phyloP scores from a whole-genome alignment of 2,329 filamentous ascomycete species.

The Myotisia sp. region DNA sequence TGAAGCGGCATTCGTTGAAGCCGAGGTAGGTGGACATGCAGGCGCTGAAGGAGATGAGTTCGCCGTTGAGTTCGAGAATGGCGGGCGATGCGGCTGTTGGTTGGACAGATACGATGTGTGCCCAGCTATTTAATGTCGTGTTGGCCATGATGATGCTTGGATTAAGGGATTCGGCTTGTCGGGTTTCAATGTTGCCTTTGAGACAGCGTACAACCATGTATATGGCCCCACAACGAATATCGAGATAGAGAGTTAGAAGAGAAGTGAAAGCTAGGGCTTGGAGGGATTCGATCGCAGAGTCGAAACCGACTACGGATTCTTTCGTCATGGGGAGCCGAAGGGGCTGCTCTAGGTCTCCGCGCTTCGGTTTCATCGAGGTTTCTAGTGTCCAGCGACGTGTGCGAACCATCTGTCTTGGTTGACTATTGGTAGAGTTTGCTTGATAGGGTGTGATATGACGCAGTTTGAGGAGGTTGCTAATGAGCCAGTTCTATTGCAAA shows the following conservation, averaged over 20 bases:
- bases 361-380: slow-evolving; percentile 43
- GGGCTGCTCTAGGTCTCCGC: slow-evolving; percentile 44
- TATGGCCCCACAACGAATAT: slow-evolving; percentile 72
- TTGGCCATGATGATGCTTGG: slow-evolving; percentile 15
- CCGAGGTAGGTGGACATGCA: slow-evolving; percentile 61
- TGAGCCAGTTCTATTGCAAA: slow-evolving; percentile 59
- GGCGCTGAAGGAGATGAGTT: slow-evolving; percentile 77
- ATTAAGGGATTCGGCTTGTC: slow-evolving; percentile 19
- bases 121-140: slow-evolving; percentile 51
- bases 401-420: slow-evolving; percentile 35
- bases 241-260: slow-evolving; percentile 74
- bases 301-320: slow-evolving; percentile 76
- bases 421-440: slow-evolving; percentile 44
- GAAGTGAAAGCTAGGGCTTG: slow-evolving; percentile 65
- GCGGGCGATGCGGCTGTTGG: slow-evolving; percentile 41
- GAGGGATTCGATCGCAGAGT: slow-evolving; percentile 71
- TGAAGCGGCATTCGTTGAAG: slow-evolving; percentile 54
- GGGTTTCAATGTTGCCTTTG: slow-evolving; percentile 37
- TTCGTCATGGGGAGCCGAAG: slow-evolving; percentile 78
- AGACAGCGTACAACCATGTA: slow-evolving; percentile 58
- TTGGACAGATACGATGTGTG: slow-evolving; percentile 29
- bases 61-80: slow-evolving; percentile 69
- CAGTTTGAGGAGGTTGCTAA: slow-evolving; percentile 64
- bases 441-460: slow-evolving; percentile 71
- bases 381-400: slow-evolving; percentile 73